Evolutionary conservation across 805 yeast species (phyloP), one percentile per base, ranked within the genome.

Genomic region (Peterozyma toletana): DNA sequence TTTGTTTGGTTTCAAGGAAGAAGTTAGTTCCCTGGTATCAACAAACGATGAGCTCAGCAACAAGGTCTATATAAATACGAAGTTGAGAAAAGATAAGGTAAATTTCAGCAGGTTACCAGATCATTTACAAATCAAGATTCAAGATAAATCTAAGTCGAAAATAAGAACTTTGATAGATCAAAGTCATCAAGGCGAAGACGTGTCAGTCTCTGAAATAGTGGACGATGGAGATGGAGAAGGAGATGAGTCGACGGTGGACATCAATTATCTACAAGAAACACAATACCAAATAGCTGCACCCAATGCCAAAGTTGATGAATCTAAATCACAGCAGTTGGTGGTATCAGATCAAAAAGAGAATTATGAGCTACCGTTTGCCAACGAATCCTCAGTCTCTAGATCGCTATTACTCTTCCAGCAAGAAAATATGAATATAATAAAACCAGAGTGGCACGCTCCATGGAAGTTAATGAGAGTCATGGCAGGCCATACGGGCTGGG

Each of bases 401-500:
- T 39, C 51, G 11, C 30, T 55, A 10, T 47, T 59, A 15, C 53
- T 59, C 9, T 61, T 40, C 39, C 43, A 43, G 14, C 43, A 45
- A n/a, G 37, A 41, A 9, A 33, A 41, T 14, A 30, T 30, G 30
- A 33, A 39, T 7, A 43, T 34, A 13, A 47, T 38, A n/a, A 48
- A 48, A 38, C 62, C 65, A 3, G 57, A 53, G 21, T 59, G 64
- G 73, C 86, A 78, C 55, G 75, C 77, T 1, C 76, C 80, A 2
- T 88, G 96, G 96, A 76, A 77, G 52, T 69, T 86, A 5, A 71
- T 69, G 56, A 70, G 83, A 45, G 88, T 91, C 3, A 70, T 91
- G 1, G 78, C 86, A 1, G 98, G 98, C 3, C 99, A 93, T 59
- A 72, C 77, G 35, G 99, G 99, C 0, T 90, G 97, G 90, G 88